phyloP scores from a whole-genome alignment of 495 filamentous ascomycete species.

The Penicillium roqueforti region DNA sequence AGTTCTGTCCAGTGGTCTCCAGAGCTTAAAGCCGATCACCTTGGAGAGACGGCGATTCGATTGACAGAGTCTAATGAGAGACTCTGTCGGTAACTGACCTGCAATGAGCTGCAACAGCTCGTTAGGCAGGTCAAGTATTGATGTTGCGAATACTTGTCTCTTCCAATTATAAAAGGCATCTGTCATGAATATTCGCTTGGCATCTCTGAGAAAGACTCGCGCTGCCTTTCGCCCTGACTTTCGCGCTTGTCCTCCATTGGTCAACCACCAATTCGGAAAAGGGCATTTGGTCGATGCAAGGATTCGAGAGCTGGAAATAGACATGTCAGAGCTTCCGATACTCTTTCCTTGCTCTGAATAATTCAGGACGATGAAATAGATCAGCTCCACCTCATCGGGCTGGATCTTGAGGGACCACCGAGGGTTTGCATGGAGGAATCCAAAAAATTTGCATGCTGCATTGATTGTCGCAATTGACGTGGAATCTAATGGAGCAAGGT shows the following conservation, averaged over 20 bases:
- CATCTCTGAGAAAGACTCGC: neutral
- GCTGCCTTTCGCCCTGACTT: neutral
- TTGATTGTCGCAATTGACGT: neutral
- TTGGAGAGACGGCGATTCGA: neutral
- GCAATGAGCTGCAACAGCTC: neutral
- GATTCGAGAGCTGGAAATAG: neutral
- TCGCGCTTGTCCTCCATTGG: too few relatives aligned
- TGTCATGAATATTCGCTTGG: neutral
- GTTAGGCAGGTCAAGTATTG: neutral
- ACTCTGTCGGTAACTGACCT: neutral
- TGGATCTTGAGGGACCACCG: neutral
- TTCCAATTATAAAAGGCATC: neutral
- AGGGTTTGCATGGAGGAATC: neutral
- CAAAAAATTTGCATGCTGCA: neutral
- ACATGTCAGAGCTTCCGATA: neutral
- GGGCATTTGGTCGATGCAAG: neutral
- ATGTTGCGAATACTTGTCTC: neutral
- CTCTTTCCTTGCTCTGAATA: neutral
- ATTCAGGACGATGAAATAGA: neutral
- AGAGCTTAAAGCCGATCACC: neutral
- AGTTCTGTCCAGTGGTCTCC: neutral
- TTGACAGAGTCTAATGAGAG: neutral
- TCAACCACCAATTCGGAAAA: neutral
- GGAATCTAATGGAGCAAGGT: neutral
- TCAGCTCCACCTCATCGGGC: neutral